Base-by-base conservation (phyloP, 352 stramenopile genomes). In the Globisporangium orthogonon region DNA sequence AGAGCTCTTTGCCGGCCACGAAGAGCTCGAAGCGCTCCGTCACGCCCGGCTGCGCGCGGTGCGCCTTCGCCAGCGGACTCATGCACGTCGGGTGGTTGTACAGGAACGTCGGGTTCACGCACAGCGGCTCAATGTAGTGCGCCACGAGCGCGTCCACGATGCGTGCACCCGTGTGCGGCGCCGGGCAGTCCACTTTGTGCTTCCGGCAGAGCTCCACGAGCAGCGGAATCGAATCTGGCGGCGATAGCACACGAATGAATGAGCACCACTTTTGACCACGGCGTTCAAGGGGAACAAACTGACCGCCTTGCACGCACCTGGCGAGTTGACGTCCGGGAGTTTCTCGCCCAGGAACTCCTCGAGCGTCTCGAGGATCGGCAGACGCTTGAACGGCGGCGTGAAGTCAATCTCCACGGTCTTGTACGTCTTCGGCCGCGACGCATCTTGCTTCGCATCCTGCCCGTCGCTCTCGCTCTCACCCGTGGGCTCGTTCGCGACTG, bases 21-120 rank as follows among this genome's bases (percentile, higher is more conserved):
- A 99, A 99, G 30, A 99, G 77, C 81, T 99, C 97, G 65, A 99
- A 99, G 40, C 97, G 84, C 73, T 99, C 97, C 4, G 96, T 99
- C 58, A 99, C 73, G 35, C 87, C 84, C 13, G 78, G 64, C 69
- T 98, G 96, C 14, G 89, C 81, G 44, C 96, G 83, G 62, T 99
- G 96, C 49, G 90, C 80, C 67, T 98, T 98, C 31, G 82, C 80
- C 40, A 99, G 70, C 33, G 97, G 96, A 72, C 94, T 98, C 92
- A 99, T 98, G 54, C 98, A 97, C 63, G 94, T 84, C 29, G 97
- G 97, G 69, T 99, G 96, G 66, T 99, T 97, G 58, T 91, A 98
- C 66, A 99, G 90, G 71, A 99, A 99, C 45, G 96, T 98, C 50
- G 97, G 97, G 70, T 98, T 90, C 50, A 97, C 73, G 52, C 83